Conservation (phyloP, 257 asterid species). For the Anisodus tanguticus region DNA sequence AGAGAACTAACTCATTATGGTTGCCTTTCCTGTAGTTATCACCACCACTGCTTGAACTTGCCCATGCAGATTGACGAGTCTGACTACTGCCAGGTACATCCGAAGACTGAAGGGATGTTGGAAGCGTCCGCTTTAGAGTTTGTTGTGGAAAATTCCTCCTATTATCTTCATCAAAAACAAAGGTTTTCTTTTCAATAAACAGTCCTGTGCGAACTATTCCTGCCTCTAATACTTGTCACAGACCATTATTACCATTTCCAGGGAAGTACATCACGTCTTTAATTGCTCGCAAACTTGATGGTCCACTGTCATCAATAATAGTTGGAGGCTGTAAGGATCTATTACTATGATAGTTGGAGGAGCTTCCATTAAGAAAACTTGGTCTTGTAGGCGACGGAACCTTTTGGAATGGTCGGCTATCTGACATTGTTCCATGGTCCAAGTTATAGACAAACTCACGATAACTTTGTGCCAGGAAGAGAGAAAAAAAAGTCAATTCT, state of each 20-base stretch:
- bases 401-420: slow-evolving; percentile 39
- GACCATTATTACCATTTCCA: slow-evolving; percentile 41
- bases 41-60: slow-evolving; percentile 25
- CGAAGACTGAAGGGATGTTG: slow-evolving; percentile 52
- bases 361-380: slow-evolving; percentile 46
- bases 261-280: slow-evolving; percentile 34
- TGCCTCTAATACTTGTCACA: slow-evolving; percentile 12
- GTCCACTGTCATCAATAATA: slow-evolving; percentile 44
- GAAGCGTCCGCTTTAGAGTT: slow-evolving; percentile 56
- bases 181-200: slow-evolving; percentile 16
- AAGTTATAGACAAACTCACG: slow-evolving; percentile 15
- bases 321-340: slow-evolving; percentile 40
- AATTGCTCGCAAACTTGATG: slow-evolving; percentile 48
- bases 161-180: slow-evolving; percentile 40
- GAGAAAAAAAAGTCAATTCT: slow-evolving; percentile 23
- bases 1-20: slow-evolving; percentile 42
- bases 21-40: slow-evolving; percentile 35
- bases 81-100: slow-evolving; percentile 57
- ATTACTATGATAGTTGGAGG: slow-evolving; percentile 37
- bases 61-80: slow-evolving; percentile 49
- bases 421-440: slow-evolving; percentile 43
- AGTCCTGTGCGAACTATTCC: slow-evolving; percentile 15
- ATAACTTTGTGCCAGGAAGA: background rate
- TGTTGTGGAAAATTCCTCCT: slow-evolving; percentile 42
- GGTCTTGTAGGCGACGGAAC: slow-evolving; percentile 51